A percentile compares a stretch with the other conserved stretches of the same genome.
Evolutionary conservation across 495 filamentous ascomycete species (phyloP).

Genomic region (Neurospora sp.): DNA sequence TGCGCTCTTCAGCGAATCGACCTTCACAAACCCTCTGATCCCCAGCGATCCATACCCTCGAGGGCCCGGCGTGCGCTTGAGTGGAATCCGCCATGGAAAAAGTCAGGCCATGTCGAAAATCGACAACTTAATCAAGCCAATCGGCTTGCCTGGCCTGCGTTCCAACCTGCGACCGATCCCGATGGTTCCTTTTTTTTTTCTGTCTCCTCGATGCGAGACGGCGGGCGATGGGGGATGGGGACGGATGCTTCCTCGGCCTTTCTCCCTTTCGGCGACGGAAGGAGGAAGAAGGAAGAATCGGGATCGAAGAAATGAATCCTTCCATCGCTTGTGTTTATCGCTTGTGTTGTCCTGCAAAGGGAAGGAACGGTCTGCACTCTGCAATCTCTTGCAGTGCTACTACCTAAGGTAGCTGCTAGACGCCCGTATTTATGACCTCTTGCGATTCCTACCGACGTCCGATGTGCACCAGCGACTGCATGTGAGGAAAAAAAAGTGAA

Average conservation of each 20-base stretch:
- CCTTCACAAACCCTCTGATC: not conserved
- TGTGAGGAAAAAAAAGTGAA: not conserved
- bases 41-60: not conserved
- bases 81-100: slow-evolving; percentile 8
- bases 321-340: not conserved
- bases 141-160: slow-evolving; percentile 2
- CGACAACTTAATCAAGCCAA: slow-evolving; percentile 6
- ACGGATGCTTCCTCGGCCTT: not conserved
- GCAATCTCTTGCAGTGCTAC: not conserved
- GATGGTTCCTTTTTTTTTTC: not conserved
- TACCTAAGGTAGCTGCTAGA: not conserved
- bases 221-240: not conserved
- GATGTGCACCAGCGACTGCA: not conserved
- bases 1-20: not conserved
- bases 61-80: not conserved
- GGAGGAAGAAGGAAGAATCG: not conserved
- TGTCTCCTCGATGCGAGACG: not conserved
- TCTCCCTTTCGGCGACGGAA: not conserved
- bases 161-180: slow-evolving; percentile 1
- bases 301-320: not conserved
- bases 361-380: not conserved
- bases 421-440: not conserved
- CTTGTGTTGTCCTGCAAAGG: not conserved
- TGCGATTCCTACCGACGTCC: not conserved
- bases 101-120: slow-evolving; percentile 22